These are phyloP conservation scores for Forsythia viridissima DNA, from an alignment of 257 asterid species.

Conservation along the genomic window DNA sequence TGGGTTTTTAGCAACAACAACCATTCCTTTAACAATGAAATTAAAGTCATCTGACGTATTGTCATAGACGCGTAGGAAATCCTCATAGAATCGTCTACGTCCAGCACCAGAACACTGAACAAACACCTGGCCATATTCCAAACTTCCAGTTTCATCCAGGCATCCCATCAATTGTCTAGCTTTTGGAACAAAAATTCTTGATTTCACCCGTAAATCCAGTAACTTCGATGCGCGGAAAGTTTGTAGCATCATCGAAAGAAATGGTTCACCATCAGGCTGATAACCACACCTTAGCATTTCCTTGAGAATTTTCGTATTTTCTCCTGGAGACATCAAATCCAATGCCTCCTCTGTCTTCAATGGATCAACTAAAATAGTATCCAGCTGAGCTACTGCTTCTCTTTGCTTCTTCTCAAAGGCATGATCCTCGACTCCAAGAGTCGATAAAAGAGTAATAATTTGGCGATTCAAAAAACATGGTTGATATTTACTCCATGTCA, in stretches of 20 bases:
- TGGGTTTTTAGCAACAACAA: conserved; percentile 87
- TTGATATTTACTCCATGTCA: conserved; percentile 80
- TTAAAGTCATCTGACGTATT: conserved; percentile 17
- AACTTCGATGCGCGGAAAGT: conserved; percentile 68
- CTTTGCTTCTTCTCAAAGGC: conserved; percentile 63
- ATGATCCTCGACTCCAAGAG: conserved; percentile 68
- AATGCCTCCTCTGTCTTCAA: conserved; percentile 67
- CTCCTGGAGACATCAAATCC: conserved; percentile 87
- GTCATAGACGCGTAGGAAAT: conserved; percentile 24
- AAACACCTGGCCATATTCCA: conserved; percentile 87
- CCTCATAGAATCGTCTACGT: conserved; percentile 33
- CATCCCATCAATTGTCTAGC: conserved; percentile 94
- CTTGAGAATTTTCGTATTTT: conserved; percentile 65
- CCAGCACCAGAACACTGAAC: conserved; percentile 60
- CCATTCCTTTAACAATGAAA: conserved; percentile 40
- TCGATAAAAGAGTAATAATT: conserved; percentile 74
- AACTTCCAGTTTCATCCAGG: conserved; percentile 72
- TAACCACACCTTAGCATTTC: conserved; percentile 85
- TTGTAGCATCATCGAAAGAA: conserved; percentile 85
- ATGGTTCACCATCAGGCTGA: conserved; percentile 79
- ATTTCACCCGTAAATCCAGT: conserved; percentile 59
- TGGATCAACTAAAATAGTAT: conserved; percentile 63
- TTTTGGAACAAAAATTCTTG: conserved; percentile 68
- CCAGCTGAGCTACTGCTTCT: conserved; percentile 72
- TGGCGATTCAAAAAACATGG: conserved; percentile 88